phyloP scores from a whole-genome alignment of 2,329 filamentous ascomycete genomes.

The Monascus ruber region DNA sequence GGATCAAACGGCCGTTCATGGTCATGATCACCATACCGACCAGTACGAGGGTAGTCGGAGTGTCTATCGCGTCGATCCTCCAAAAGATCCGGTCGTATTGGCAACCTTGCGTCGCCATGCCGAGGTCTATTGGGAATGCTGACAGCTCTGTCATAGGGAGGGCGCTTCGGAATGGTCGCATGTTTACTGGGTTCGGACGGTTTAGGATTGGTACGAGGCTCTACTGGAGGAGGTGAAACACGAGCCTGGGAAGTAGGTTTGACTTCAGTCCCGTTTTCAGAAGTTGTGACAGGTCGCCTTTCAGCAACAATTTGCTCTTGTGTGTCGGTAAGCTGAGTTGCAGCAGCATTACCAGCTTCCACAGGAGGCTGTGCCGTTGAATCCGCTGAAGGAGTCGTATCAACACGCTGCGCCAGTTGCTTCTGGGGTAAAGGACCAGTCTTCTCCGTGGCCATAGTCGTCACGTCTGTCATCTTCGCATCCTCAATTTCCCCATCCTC shows the following conservation, averaged over 20 bases:
- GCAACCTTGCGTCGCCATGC: conserved; percentile 25
- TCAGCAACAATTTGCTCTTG: conserved; percentile 6
- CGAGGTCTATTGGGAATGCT: conserved; percentile 26
- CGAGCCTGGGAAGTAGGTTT: conserved; percentile 7
- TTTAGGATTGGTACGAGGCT: conserved; percentile 16
- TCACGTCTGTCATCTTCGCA: conserved; percentile 29
- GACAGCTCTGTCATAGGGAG: conserved; percentile 25
- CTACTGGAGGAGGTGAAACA: conserved; percentile 9
- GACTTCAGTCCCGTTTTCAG: conserved; percentile 6
- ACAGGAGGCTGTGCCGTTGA: conserved; percentile 1
- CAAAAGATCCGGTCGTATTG: conserved; percentile 27
- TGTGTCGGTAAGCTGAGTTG: conserved; percentile 1
- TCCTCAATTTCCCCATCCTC: conserved; percentile 38
- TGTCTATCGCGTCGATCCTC: conserved; percentile 30
- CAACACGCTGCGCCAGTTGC: conserved; percentile 7
- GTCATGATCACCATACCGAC: conserved; percentile 26
- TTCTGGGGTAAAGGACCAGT: conserved; percentile 4
- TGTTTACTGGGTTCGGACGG: conserved; percentile 18
- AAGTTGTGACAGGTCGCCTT: conserved; percentile 2
- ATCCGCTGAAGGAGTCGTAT: conserved; percentile 4
- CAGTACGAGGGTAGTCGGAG: conserved; percentile 24
- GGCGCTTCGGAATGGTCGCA: conserved; percentile 25
- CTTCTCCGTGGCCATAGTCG: conserved; percentile 5
- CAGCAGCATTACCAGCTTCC: conserved; percentile 1
- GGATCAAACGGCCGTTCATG: conserved; percentile 26